Evolutionary conservation across 371 early-diverging fungal species (phyloP), one percentile per base, ranked within the genome.

Genomic region (Mortierella sp.): DNA sequence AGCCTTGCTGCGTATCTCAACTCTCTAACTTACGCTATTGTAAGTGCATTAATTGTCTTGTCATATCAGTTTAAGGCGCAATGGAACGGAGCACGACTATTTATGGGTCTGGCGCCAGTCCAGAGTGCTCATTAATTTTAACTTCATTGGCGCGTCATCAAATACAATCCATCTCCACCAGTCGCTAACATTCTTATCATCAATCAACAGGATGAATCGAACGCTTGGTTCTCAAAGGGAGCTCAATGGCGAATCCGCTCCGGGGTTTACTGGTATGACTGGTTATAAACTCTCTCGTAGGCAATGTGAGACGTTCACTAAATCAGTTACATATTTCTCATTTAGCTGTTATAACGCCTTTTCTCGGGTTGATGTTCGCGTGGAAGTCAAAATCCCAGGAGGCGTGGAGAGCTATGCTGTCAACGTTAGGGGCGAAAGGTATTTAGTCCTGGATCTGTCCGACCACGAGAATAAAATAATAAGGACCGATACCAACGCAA

Each of bases 361-460:
- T 75, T 94, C 97, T 17, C 90, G 96, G 26, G 94, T 97, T 8
- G 99, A 98, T 87, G 92, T 98, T 26, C 92, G 99, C 37, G 99
- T 98, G n/a, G 96, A 97, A 82, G 96, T 97, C 43, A 92, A 93
- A 69, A 97, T 98, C 75, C 99, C 99, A 1, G 99, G 99, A 62
- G 97, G 99, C 56, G 99, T 98, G 2, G 97, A 96, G 66, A 91
- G 93, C 65, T 97, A 97, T 74, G 89, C 90, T 23, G 93, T 98
- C 17, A 96, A 96, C 72, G 84, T 91, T 37, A 86, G 90, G 22
- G 93, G 93, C 51, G 93, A 94, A 82, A 88, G 88, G 90, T 88
- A 83, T 22, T 43, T 56, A 28, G 28, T 55, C 31, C 28, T n/a
- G 17, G 51, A 13, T 13, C 17, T 26, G 3, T 49, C 51, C 12